phyloP scores from a whole-genome alignment of 345 rosid species.

The Xanthoceras sorbifolium region DNA sequence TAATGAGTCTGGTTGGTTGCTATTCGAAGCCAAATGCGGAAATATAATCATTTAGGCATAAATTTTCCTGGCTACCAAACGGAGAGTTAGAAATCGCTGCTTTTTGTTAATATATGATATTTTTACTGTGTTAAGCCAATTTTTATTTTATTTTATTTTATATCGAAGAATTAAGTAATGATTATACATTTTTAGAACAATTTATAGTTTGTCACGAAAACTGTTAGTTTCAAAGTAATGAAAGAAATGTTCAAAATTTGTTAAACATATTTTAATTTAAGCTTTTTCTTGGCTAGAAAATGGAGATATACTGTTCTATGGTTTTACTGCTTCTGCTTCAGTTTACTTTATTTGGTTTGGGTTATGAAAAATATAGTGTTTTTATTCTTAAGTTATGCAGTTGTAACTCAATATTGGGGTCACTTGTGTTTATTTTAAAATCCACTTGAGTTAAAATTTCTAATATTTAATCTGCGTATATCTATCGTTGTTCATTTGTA shows the following conservation, averaged over 20 bases:
- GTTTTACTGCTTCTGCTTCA: not conserved
- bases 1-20: not conserved
- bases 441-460: not conserved
- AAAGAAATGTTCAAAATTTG: not conserved
- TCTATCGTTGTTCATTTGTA: conserved; percentile 1
- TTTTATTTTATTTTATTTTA: no score
- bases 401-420: not conserved
- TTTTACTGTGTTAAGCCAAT: not conserved
- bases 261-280: not conserved
- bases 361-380: not conserved
- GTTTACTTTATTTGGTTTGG: not conserved
- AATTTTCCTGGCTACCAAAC: not conserved
- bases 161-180: no score
- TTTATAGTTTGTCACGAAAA: not conserved
- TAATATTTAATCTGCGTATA: not conserved
- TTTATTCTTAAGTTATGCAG: not conserved
- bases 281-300: not conserved
- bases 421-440: not conserved
- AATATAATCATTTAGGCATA: not conserved
- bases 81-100: not conserved
- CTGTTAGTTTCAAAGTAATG: not conserved
- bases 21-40: not conserved
- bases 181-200: no score
- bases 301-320: not conserved
- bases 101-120: not conserved